Conservation (phyloP, 495 filamentous ascomycete species). For the Penicillium chermesinum region DNA sequence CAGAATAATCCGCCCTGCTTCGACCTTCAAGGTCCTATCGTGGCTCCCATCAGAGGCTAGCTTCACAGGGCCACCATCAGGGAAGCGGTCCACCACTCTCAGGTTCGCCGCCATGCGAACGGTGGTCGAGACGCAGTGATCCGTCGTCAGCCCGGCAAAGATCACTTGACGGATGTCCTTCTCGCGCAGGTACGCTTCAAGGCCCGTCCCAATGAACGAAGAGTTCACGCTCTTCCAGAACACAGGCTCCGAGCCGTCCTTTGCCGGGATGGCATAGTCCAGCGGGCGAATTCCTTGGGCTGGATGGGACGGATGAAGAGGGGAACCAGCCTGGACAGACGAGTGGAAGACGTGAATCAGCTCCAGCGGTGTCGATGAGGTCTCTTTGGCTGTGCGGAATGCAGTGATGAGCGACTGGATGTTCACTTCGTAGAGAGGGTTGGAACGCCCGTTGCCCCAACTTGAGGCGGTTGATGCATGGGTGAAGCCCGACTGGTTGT, state of each 20-base stretch:
- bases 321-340: conserved; percentile 26
- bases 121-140: conserved; percentile 49
- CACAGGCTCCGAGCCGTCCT: conserved; percentile 37
- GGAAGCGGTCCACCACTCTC: conserved; percentile 34
- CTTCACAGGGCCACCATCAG: conserved; percentile 12
- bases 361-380: conserved; percentile 18
- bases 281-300: conserved; percentile 29
- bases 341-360: conserved; percentile 48
- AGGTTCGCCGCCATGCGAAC: conserved; percentile 47
- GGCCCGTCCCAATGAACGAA: conserved; percentile 42
- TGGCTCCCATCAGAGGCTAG: conserved; percentile 19
- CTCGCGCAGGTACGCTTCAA: conserved; percentile 34
- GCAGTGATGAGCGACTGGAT: conserved; percentile 34
- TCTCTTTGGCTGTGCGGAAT: conserved; percentile 30
- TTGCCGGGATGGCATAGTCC: conserved; percentile 32
- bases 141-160: conserved; percentile 43
- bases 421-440: conserved; percentile 43
- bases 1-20: conserved; percentile 40
- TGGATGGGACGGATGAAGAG: conserved; percentile 30
- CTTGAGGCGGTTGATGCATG: conserved; percentile 29
- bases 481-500: conserved; percentile 51
- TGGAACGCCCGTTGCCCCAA: conserved; percentile 42
- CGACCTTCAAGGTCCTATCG: conserved; percentile 18
- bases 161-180: conserved; percentile 35
- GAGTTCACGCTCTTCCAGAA: conserved; percentile 47